Base-by-base conservation (phyloP, 1,139 yeast genomes). In the Lodderomyces oxycetoniae region DNA sequence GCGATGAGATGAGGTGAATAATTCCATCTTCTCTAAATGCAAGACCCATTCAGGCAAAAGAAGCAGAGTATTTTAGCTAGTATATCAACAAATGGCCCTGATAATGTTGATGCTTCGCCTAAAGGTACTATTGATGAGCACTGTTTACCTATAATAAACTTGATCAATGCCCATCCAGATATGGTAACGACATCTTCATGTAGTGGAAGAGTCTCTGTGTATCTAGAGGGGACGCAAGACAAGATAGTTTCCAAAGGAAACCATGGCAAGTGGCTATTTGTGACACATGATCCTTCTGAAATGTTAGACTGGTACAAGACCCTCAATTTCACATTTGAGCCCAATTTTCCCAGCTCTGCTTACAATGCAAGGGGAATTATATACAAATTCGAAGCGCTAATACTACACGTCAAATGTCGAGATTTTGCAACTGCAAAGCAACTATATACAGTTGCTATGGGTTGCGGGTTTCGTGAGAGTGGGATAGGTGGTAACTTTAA, bases 171-270 rank as follows among this genome's bases (percentile, higher is more conserved):
- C 2, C 75, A 77, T 44, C 48, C 57, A 0, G 77, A 82, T 46
- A 73, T 83, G 79, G 91, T 86, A 6, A 86, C 95, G 2, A 85
- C 95, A 0, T 83, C 94, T 1, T 81, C 93, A 10, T 86, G 96
- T 45, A 84, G 95, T 0, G 96, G 96, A 1, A 62, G 96, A 50
- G 81, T 86, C 2, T 79, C 89, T 36, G 87, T 86, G 0, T 86
- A 82, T 50, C 56, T 81, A 3, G 95, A 85, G 51, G 95, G 95
- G 1, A 53, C 50, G 28, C 50, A 51, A 20, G 37, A 39, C 19
- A 29, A 32, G n/a, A 70, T 81, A 9, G 93, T 94, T 2, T 85
- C 93, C n/a, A 86, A 86, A 49, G 95, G 95, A 3, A 74, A 77
- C 36, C 85, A 87, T 32, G 95, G 95, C 0, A 69, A 68, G 39